These are phyloP conservation scores for Fusarium scirpi DNA, from an alignment of 2,329 filamentous ascomycete species.

Conservation along the genomic window DNA sequence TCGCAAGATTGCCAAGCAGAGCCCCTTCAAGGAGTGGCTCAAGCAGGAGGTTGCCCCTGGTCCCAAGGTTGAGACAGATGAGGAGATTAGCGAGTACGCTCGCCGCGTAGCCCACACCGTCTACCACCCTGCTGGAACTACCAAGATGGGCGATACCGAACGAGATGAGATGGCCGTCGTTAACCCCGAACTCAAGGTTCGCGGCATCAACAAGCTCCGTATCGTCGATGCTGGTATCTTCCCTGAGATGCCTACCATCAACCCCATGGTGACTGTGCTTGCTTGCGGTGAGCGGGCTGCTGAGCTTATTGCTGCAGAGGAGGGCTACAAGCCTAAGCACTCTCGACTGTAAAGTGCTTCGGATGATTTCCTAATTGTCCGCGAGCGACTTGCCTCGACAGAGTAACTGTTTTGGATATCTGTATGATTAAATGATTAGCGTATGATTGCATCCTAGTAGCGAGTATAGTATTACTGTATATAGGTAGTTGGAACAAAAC, in stretches of 20 bases:
- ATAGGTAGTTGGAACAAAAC: constrained; percentile 27
- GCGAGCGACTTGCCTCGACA: constrained; percentile 6
- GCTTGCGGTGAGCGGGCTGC: constrained; percentile 86
- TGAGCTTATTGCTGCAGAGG: constrained; percentile 80
- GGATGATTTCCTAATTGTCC: constrained; percentile 1
- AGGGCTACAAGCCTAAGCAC: constrained; percentile 61
- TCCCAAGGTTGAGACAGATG: constrained; percentile 78
- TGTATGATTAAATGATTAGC: constrained; percentile 40
- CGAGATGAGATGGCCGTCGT: constrained; percentile 82
- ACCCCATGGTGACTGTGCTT: constrained; percentile 91
- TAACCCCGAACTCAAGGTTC: constrained; percentile 78
- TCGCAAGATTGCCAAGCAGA: constrained; percentile 79
- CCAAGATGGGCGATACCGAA: constrained; percentile 84
- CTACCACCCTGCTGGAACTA: constrained; percentile 90
- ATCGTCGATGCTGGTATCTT: constrained; percentile 91
- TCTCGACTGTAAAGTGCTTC: constrained; percentile 49
- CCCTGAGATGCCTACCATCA: constrained; percentile 86
- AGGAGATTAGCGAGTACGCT: constrained; percentile 84
- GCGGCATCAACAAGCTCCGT: constrained; percentile 77
- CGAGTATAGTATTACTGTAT: constrained; percentile 11
- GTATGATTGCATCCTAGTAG: constrained; percentile 32
- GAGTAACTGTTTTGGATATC: constrained; percentile 24
- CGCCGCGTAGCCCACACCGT: constrained; percentile 86
- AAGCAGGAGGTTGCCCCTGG: constrained; percentile 85
- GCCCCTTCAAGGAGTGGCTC: constrained; percentile 85